A percentile compares a stretch with the other conserved stretches of the same genome.
phyloP scores from a whole-genome alignment of 441 rosid species.

The Mallotus repandus region DNA sequence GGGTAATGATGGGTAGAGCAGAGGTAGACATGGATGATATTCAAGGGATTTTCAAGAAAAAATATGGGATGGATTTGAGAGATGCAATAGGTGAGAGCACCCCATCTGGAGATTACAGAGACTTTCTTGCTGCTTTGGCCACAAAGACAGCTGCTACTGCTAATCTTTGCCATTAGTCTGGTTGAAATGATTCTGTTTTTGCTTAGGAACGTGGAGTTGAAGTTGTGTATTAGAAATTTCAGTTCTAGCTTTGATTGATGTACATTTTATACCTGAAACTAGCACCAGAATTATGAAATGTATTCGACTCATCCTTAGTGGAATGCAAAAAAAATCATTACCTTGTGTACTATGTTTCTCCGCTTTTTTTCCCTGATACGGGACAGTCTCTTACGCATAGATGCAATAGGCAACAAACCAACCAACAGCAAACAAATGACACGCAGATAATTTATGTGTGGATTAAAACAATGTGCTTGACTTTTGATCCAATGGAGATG shows the following conservation, averaged over 20 bases:
- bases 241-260: not conserved
- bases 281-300: not conserved
- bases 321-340: not conserved
- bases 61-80: constrained; percentile 42
- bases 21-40: constrained; percentile 55
- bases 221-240: not conserved
- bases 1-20: constrained; percentile 51
- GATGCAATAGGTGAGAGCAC: constrained; percentile 43
- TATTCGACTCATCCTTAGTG: not conserved
- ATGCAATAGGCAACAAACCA: too few species aligned
- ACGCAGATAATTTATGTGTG: too few species aligned
- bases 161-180: not conserved
- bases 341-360: not conserved
- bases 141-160: constrained; percentile 22
- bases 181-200: not conserved
- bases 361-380: not conserved
- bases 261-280: not conserved
- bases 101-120: constrained; percentile 46
- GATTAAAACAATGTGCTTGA: too few species aligned
- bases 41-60: constrained; percentile 34
- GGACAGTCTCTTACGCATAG: not conserved
- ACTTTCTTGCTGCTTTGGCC: constrained; percentile 48
- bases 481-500: too few species aligned
- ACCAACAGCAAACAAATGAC: too few species aligned
- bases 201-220: not conserved